Conservation (phyloP, 331 rosid species). For the Quercus tomentella region DNA sequence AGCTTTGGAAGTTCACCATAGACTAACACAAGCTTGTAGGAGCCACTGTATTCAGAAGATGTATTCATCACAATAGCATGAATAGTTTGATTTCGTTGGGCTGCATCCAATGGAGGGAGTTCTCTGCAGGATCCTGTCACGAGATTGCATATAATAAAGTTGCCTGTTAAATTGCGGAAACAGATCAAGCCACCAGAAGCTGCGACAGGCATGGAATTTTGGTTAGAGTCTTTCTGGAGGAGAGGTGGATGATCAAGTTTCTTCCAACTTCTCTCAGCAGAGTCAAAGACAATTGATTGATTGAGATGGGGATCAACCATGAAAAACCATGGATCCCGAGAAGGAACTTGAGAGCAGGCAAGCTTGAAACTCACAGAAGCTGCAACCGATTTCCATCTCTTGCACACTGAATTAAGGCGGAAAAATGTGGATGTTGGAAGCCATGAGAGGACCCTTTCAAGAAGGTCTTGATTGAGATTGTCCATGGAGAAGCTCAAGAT, state of each 20-base stretch:
- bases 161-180: constrained; percentile 50
- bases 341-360: constrained; percentile 71
- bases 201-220: constrained; percentile 75
- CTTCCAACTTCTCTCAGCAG: constrained; percentile 78
- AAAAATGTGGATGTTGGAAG: constrained; percentile 84
- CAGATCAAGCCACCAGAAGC: constrained; percentile 89
- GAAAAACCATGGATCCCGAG: constrained; percentile 87
- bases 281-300: constrained; percentile 62
- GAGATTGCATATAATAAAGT: constrained; percentile 64
- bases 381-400: constrained; percentile 85
- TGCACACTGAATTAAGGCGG: constrained; percentile 83
- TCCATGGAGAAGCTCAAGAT: constrained; percentile 50
- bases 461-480: constrained; percentile 82
- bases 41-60: constrained; percentile 15
- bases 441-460: constrained; percentile 91
- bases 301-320: constrained; percentile 76
- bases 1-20: constrained; percentile 73
- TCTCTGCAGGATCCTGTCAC: constrained; percentile 55
- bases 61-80: constrained; percentile 79
- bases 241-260: constrained; percentile 50
- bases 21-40: constrained; percentile 63
- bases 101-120: constrained; percentile 55
- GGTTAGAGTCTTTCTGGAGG: constrained; percentile 32
- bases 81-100: constrained; percentile 41
- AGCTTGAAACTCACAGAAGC: constrained; percentile 76